Conservation (phyloP, 2,329 filamentous ascomycete genomes). For the Clarireedia hainanense region DNA sequence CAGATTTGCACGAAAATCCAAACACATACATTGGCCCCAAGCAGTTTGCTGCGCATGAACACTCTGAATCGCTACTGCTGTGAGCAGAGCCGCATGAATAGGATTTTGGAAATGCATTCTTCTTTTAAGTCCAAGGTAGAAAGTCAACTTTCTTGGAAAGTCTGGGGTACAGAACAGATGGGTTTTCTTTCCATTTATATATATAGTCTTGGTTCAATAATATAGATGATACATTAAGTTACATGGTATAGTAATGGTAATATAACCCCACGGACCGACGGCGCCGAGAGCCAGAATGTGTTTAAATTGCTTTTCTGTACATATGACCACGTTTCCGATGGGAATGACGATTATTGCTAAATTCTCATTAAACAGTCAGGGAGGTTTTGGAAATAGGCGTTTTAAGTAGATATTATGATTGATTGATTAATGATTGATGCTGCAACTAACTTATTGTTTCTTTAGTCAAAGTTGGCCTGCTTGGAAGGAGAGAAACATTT, state of each 20-base stretch:
- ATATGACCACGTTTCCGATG: too few relatives aligned
- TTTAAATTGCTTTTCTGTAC: neutral
- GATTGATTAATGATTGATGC: too few relatives aligned
- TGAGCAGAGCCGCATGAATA: neutral
- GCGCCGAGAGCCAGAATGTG: neutral
- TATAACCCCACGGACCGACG: neutral
- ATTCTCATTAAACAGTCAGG: too few relatives aligned
- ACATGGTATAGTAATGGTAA: too few relatives aligned
- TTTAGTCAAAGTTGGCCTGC: too few relatives aligned
- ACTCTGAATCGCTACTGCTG: neutral
- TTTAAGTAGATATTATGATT: too few relatives aligned
- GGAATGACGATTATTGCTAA: too few relatives aligned
- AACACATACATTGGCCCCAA: conserved; percentile 21
- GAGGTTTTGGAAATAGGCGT: too few relatives aligned
- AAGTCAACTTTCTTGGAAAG: neutral
- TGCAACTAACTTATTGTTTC: too few relatives aligned
- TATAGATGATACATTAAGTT: too few relatives aligned
- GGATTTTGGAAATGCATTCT: neutral
- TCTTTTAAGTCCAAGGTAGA: neutral
- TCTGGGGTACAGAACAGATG: neutral
- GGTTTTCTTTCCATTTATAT: neutral
- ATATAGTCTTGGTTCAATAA: neutral
- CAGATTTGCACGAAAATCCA: neutral
- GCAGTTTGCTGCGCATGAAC: conserved; percentile 17
- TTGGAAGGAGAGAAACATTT: too few relatives aligned